These are phyloP conservation scores for Lactarius psammicola DNA, from an alignment of 768 basidiomycete species.

Conservation along the genomic window DNA sequence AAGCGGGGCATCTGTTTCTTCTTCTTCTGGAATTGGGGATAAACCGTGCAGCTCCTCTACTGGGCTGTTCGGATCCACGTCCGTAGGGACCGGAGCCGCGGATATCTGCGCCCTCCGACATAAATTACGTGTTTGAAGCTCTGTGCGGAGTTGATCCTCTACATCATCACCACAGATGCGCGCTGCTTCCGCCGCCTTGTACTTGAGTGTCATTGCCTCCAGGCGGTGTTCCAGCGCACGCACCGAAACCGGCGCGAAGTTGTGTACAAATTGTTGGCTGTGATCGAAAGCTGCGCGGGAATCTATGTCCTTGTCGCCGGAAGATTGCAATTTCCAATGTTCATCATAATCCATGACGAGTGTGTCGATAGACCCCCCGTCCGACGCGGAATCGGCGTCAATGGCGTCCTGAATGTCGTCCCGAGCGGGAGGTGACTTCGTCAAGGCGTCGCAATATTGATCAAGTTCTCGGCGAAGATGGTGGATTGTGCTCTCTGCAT, in stretches of 20 bases:
- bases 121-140: constrained; percentile 7
- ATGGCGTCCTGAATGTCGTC: constrained; percentile 11
- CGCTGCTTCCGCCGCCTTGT: constrained; percentile 28
- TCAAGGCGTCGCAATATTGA: not conserved
- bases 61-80: not conserved
- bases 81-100: not conserved
- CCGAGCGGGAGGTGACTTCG: constrained; percentile 5
- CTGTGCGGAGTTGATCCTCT: constrained; percentile 22
- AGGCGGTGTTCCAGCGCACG: constrained; percentile 16
- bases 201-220: constrained; percentile 26
- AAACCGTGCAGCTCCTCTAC: not conserved
- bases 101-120: not conserved
- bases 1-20: constrained; percentile 3
- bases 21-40: constrained; percentile 19
- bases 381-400: constrained; percentile 22
- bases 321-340: not conserved
- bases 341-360: constrained; percentile 24
- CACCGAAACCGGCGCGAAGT: constrained; percentile 4
- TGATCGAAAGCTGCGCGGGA: not conserved
- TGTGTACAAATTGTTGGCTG: not conserved
- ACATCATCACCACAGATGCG: constrained; percentile 27
- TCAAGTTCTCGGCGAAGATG: constrained; percentile 25
- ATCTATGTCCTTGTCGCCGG: constrained; percentile 9
- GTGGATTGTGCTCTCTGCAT: constrained; percentile 9
- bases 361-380: constrained; percentile 26